Evolutionary conservation across 495 filamentous ascomycete genomes (phyloP).

Genomic region (Poronia punctata): DNA sequence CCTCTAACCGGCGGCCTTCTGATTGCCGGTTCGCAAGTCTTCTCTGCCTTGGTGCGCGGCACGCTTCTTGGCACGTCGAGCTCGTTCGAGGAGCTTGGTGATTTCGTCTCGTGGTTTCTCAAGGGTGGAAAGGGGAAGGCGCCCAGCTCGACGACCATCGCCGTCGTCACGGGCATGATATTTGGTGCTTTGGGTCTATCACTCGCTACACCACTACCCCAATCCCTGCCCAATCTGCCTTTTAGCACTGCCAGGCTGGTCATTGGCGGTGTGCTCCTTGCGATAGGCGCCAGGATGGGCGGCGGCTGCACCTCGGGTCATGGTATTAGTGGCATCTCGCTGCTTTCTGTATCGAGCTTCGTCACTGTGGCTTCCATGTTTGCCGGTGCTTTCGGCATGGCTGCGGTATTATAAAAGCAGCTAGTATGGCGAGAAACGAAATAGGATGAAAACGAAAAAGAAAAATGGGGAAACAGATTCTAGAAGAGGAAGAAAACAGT

Average conservation of each 20-base stretch:
- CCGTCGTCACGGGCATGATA: constrained; percentile 39
- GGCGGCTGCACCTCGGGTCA: constrained; percentile 56
- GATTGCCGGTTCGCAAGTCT: constrained; percentile 42
- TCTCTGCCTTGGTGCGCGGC: constrained; percentile 34
- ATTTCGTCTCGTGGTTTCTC: constrained; percentile 32
- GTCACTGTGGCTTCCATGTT: constrained; percentile 46
- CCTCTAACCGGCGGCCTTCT: constrained; percentile 40
- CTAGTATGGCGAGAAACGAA: too few relatives aligned
- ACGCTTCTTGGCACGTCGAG: constrained; percentile 45
- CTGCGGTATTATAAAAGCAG: neutral
- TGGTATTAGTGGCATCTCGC: constrained; percentile 49
- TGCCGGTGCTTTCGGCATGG: constrained; percentile 29
- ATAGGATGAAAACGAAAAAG: neutral
- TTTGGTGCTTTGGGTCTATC: constrained; percentile 32
- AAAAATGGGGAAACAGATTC: neutral
- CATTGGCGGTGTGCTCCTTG: constrained; percentile 44
- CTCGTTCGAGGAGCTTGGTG: constrained; percentile 45
- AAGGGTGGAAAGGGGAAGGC: constrained; percentile 20
- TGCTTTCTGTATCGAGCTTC: constrained; percentile 45
- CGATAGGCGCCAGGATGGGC: constrained; percentile 46
- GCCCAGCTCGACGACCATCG: constrained; percentile 35
- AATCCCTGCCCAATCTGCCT: constrained; percentile 10
- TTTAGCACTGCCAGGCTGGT: constrained; percentile 28
- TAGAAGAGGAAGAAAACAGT: neutral
- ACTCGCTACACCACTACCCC: constrained; percentile 20